A percentile compares a stretch with the other conserved stretches of the same genome.
These are phyloP conservation scores for Pelagophyceae sp. DNA, from an alignment of 352 stramenopile genomes.

Conservation along the genomic window DNA sequence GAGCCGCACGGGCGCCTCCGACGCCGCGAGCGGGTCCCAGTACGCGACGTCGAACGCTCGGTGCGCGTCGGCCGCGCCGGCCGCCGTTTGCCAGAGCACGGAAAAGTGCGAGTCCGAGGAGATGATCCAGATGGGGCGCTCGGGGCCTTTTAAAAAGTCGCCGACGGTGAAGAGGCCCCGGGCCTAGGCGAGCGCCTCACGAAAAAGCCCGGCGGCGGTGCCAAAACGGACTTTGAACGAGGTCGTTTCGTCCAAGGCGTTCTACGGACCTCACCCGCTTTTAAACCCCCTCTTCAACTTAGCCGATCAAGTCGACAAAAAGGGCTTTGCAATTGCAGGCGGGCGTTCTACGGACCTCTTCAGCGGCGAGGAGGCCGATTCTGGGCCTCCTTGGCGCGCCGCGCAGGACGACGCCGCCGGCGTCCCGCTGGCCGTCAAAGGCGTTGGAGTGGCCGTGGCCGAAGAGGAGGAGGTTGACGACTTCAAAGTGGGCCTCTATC, in stretches of 20 bases:
- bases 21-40: slow-evolving; percentile 64
- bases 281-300: too few species aligned
- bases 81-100: slow-evolving; percentile 44
- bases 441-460: slow-evolving; percentile 62
- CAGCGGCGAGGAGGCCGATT: slow-evolving; percentile 67
- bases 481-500: slow-evolving; percentile 47
- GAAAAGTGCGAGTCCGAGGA: slow-evolving; percentile 74
- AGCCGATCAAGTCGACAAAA: too few species aligned
- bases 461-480: slow-evolving; percentile 61
- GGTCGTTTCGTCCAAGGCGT: too few species aligned
- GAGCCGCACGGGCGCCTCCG: slow-evolving; percentile 63
- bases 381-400: slow-evolving; percentile 39
- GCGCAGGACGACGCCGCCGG: slow-evolving; percentile 54
- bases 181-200: too few species aligned
- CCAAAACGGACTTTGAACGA: too few species aligned
- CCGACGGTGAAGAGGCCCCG: slow-evolving; percentile 68
- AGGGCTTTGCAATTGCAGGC: too few species aligned
- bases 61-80: neutral
- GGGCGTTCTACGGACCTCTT: too few species aligned
- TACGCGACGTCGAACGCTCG: slow-evolving; percentile 55
- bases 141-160: slow-evolving; percentile 52
- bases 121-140: slow-evolving; percentile 61
- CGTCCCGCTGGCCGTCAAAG: slow-evolving; percentile 55
- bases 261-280: too few species aligned
- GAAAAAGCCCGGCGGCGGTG: too few species aligned